Base-by-base conservation (phyloP, 345 rosid species). In the Cardiospermum halicacabum region DNA sequence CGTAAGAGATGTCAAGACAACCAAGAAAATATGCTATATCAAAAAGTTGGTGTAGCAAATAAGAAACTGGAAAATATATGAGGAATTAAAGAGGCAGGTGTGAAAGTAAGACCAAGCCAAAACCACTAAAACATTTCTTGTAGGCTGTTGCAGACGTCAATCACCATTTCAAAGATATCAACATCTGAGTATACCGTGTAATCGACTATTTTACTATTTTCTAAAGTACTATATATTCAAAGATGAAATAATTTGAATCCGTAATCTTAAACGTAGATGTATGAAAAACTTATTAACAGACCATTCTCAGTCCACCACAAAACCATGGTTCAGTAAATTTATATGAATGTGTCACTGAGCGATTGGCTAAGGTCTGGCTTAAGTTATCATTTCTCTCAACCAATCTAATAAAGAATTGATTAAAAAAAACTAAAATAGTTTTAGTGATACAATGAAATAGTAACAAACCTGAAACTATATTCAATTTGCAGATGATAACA, bases 21-120 rank as follows among this genome's bases (percentile, higher is more conserved):
- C n/a, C n/a, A n/a, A n/a, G n/a, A n/a, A n/a, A n/a, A n/a, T n/a
- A n/a, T n/a, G n/a, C n/a, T n/a, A n/a, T 26, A 47, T 1, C 39
- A 5, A 0, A 5, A 1, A 34, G 2, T 60, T 45, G 40, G 47
- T 5, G 13, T 26, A 43, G 39, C 56, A 24, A 45, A 48, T 16
- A 69, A 21, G 13, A 51, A 69, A 16, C 13, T 24, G 13, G 2
- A 56, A 49, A 47, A 70, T n/a, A 32, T 32, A 34, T 15, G 21
- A 21, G 25, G 8, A 34, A 34, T 34, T 34, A 1, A 11, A 22
- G 15, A 51, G 16, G 53, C 36, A 66, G 63, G 43, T 34, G 10
- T 31, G 69, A 68, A 65, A 28, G 31, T 66, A 71, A 63, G 76
- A 74, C 72, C 53, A 10, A 65, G 71, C 76, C 78, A 71, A 69